Evolutionary conservation across 139 green algal genomes (phyloP).

Genomic region (Pedinophyceae sp.): DNA sequence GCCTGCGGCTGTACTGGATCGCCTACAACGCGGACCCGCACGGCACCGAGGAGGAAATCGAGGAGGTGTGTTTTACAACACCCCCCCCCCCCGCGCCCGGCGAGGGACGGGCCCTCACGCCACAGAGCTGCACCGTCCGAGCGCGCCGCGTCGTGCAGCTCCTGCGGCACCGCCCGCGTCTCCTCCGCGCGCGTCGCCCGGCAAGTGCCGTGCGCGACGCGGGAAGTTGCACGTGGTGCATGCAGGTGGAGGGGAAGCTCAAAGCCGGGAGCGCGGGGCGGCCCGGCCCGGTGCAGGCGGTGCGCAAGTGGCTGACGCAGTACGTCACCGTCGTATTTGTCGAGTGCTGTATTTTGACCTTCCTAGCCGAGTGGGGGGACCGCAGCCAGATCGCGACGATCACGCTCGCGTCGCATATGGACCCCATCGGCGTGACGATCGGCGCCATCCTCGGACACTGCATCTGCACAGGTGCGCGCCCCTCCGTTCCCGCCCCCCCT

Average conservation of each 20-base stretch:
- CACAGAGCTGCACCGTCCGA: constrained; percentile 1
- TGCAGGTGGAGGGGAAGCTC: constrained; percentile 24
- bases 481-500: background rate
- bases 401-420: constrained; percentile 20
- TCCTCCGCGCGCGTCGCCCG: background rate
- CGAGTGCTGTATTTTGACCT: constrained; percentile 91
- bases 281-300: no score
- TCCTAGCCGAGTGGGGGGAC: constrained; percentile 97
- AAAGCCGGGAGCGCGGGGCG: background rate
- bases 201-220: background rate
- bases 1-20: constrained; percentile 36
- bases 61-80: constrained; percentile 13
- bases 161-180: background rate
- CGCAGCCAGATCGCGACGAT: constrained; percentile 90
- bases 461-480: constrained; percentile 66
- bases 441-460: constrained; percentile 82
- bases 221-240: no score
- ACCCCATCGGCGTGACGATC: constrained; percentile 79
- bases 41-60: constrained; percentile 20
- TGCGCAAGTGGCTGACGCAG: constrained; percentile 21
- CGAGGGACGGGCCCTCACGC: constrained; percentile 2
- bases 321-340: constrained; percentile 76
- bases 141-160: no score
- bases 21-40: constrained; percentile 11
- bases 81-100: background rate